Base-by-base conservation (phyloP, 225 moss, liverwort and hornwort species). In the Pseudoscleropodium purum region DNA sequence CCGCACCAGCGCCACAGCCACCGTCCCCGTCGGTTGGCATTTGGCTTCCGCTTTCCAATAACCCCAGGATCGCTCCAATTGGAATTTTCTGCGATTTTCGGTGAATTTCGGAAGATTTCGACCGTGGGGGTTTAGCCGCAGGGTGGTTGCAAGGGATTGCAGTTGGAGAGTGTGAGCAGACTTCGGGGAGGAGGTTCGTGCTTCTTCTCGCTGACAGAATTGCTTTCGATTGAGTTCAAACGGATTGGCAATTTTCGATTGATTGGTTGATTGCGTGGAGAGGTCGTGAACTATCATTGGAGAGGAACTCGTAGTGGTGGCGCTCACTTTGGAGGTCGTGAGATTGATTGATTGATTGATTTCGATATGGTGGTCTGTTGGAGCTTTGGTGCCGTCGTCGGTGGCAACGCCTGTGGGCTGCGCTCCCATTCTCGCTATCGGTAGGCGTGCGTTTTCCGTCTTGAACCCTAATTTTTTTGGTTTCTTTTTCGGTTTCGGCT, bases 381-480 rank as follows among this genome's bases (percentile, higher is more conserved):
- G 90, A 87, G 91, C 74, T 66, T 86, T 62, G 88, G 81, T 84
- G 36, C 33, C 7, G 84, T n/a, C 64, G 51, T 77, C 87, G 62
- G 29, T 68, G 60, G 86, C 82, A n/a, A 57, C 79, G 78, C 67
- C 73, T 59, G 25, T 81, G 85, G 29, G 25, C 45, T 73, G 47
- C 65, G 81, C 78, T 33, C 18, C 43, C 14, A 56, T 39, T 23
- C 24, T 68, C 66, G 77, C 79, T 65, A 52, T 34, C 57, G 92
- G 90, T 92, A 88, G 87, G 30, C 57, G 52, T 20, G 70, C 41
- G 11, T 68, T 84, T 54, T 54, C 47, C n/a, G 64, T 18, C 62
- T n/a, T 31, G 18, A 89, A 73, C 86, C 92, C 93, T 93, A 92
- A 89, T 79, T 85, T 11, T 11, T n/a, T 66, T 18, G 9, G 49